phyloP scores from a whole-genome alignment of 257 asterid species.

The Catharanthus roseus region DNA sequence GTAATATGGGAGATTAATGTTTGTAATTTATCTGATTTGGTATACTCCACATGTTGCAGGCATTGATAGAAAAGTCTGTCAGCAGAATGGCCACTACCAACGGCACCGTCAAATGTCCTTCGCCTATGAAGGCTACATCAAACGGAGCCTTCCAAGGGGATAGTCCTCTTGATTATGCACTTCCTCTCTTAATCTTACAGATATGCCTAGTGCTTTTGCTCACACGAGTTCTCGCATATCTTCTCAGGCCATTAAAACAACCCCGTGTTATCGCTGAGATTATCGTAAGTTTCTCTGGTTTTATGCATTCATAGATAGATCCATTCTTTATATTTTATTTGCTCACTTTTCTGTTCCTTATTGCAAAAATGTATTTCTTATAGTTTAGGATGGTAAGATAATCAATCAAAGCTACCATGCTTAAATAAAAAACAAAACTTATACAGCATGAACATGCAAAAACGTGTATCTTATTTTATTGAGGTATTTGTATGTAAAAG shows the following conservation, averaged over 20 bases:
- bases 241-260: conserved; percentile 43
- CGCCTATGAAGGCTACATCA: conserved; percentile 45
- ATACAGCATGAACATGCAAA: neutral
- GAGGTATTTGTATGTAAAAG: neutral
- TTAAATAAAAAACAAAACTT: too few species aligned
- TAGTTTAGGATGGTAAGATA: neutral
- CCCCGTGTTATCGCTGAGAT: conserved; percentile 53
- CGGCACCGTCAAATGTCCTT: conserved; percentile 25
- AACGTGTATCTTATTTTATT: neutral
- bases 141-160: conserved; percentile 48
- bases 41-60: neutral
- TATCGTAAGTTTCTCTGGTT: conserved; percentile 24
- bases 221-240: conserved; percentile 28
- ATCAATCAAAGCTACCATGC: neutral
- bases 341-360: neutral
- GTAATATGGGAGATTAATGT: neutral
- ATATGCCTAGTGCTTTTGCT: conserved; percentile 36
- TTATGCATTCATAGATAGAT: neutral
- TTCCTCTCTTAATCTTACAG: conserved; percentile 37
- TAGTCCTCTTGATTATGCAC: conserved; percentile 39
- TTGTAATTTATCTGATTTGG: neutral
- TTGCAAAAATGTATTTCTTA: neutral
- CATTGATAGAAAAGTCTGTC: neutral
- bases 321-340: neutral
- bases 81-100: conserved; percentile 1